These are phyloP conservation scores for Fusarium sp. DNA, from an alignment of 2,329 filamentous ascomycete species.

Conservation along the genomic window DNA sequence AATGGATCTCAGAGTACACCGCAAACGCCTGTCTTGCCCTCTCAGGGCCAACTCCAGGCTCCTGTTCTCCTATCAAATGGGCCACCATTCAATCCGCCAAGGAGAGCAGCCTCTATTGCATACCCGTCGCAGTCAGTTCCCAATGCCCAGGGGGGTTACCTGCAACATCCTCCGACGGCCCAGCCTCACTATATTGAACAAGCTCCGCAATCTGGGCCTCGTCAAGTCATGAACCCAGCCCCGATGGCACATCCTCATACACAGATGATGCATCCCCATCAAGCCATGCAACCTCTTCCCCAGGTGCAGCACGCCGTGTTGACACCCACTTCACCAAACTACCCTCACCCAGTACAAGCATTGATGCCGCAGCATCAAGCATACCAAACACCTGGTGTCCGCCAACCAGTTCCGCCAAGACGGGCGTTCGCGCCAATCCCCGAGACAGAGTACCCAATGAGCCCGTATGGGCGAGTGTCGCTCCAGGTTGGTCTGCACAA, in stretches of 20 bases:
- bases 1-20: conserved; percentile 11
- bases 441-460: conserved; percentile 54
- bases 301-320: background rate
- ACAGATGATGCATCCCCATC: conserved; percentile 12
- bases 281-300: conserved; percentile 7
- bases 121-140: conserved; percentile 26
- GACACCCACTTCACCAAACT: conserved; percentile 1
- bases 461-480: conserved; percentile 55
- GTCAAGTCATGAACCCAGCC: background rate
- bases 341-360: conserved; percentile 4
- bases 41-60: conserved; percentile 7
- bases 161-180: conserved; percentile 1
- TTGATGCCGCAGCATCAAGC: background rate
- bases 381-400: conserved; percentile 9
- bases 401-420: background rate
- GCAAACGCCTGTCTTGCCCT: conserved; percentile 7
- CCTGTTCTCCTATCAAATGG: conserved; percentile 14
- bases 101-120: conserved; percentile 24
- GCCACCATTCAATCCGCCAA: background rate
- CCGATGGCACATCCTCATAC: background rate
- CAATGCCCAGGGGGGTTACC: background rate
- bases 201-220: background rate
- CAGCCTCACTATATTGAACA: conserved; percentile 12
- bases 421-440: conserved; percentile 24
- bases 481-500: conserved; percentile 60